Conservation (phyloP, 1,139 yeast genomes). For the Casaregolazyma suthepensis region DNA sequence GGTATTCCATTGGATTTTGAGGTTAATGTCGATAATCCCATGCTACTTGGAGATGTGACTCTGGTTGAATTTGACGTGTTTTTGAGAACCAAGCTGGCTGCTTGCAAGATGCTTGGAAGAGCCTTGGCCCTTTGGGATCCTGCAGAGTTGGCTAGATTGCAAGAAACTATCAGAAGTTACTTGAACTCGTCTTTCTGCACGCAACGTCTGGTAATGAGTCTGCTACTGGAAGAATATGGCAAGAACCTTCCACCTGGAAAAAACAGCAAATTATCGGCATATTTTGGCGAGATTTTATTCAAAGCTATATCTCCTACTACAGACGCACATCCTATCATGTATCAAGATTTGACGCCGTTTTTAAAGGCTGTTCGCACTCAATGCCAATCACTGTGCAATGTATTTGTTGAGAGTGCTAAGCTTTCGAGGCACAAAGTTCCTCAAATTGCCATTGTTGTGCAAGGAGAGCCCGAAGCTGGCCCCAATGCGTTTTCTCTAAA, state of each 20-base stretch:
- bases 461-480: conserved; percentile 93
- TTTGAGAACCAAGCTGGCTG: conserved; percentile 67
- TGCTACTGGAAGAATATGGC: conserved; percentile 72
- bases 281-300: conserved; percentile 33
- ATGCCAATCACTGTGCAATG: conserved; percentile 73
- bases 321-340: conserved; percentile 29
- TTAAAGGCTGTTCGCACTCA: conserved; percentile 81
- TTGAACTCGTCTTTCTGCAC: conserved; percentile 66
- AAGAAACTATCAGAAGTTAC: conserved; percentile 33
- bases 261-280: conserved; percentile 14
- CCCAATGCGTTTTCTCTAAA: conserved; percentile 84
- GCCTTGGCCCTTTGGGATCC: conserved; percentile 53
- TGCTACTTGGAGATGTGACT: conserved; percentile 85
- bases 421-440: conserved; percentile 73
- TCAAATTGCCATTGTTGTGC: conserved; percentile 78
- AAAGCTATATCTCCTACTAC: conserved; percentile 36
- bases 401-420: conserved; percentile 71
- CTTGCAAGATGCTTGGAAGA: conserved; percentile 71
- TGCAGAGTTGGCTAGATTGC: conserved; percentile 18
- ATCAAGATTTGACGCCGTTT: conserved; percentile 82
- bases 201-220: conserved; percentile 65
- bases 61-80: conserved; percentile 73
- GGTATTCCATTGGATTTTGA: conserved; percentile 20
- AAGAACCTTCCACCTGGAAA: conserved; percentile 20
- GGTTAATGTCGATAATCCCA: conserved; percentile 87